phyloP scores from a whole-genome alignment of 2,329 filamentous ascomycete genomes.

The Canariomyces notabilis region DNA sequence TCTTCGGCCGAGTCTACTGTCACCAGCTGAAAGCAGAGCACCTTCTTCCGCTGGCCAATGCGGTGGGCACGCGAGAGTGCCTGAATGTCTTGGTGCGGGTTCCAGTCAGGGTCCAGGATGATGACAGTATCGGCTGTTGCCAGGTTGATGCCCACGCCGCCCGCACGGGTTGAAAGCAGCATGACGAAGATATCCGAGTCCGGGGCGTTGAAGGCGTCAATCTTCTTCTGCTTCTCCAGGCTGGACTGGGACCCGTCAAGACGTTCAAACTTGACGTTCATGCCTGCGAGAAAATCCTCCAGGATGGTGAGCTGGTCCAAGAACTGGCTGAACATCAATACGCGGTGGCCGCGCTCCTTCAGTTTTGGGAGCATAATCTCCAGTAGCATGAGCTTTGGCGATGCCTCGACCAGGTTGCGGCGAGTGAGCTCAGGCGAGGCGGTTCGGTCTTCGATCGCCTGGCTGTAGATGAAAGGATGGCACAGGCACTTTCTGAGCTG shows the following conservation, averaged over 20 bases:
- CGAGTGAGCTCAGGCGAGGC: slow-evolving; percentile 58
- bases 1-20: slow-evolving; percentile 87
- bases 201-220: slow-evolving; percentile 87
- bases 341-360: slow-evolving; percentile 77
- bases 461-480: slow-evolving; percentile 92
- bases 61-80: slow-evolving; percentile 90
- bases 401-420: slow-evolving; percentile 84
- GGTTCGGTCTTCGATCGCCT: slow-evolving; percentile 78
- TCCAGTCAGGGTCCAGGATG: slow-evolving; percentile 95
- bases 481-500: slow-evolving; percentile 92
- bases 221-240: slow-evolving; percentile 86
- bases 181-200: slow-evolving; percentile 83
- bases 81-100: slow-evolving; percentile 96
- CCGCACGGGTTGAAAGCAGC: slow-evolving; percentile 85
- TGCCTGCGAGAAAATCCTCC: slow-evolving; percentile 80
- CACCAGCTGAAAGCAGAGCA: slow-evolving; percentile 91
- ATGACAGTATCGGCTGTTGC: slow-evolving; percentile 97
- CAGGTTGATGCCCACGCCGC: slow-evolving; percentile 95
- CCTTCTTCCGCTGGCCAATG: slow-evolving; percentile 93
- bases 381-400: slow-evolving; percentile 79
- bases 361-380: slow-evolving; percentile 84
- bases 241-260: slow-evolving; percentile 81
- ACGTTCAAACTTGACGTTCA: slow-evolving; percentile 69
- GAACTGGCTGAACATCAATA: slow-evolving; percentile 95
- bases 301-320: slow-evolving; percentile 81